Percentiles rank a stretch among this genome's conserved stretches.
Conservation (phyloP, 148 eudicot species). For the Amaranthus palmeri region DNA sequence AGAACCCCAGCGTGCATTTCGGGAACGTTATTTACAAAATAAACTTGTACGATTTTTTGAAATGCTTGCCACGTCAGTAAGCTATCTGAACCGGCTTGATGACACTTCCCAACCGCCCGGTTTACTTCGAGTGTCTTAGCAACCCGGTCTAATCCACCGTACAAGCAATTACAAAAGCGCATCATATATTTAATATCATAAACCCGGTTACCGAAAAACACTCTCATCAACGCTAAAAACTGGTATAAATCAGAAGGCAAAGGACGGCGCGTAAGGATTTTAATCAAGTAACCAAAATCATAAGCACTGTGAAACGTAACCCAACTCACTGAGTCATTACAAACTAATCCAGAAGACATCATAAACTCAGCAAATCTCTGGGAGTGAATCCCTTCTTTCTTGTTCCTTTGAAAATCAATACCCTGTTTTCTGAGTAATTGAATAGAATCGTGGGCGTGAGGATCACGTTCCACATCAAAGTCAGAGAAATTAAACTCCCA, state of each 20-base stretch:
- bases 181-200: slow-evolving; percentile 61
- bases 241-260: slow-evolving; percentile 36
- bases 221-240: slow-evolving; percentile 31
- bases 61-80: slow-evolving; percentile 66
- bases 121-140: slow-evolving; percentile 38
- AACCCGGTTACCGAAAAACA: slow-evolving; percentile 44
- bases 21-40: slow-evolving; percentile 36
- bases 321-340: slow-evolving; percentile 55
- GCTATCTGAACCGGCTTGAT: slow-evolving; percentile 80
- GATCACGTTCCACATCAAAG: slow-evolving; percentile 47
- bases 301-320: slow-evolving; percentile 77
- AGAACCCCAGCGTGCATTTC: slow-evolving; percentile 51
- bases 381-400: slow-evolving; percentile 40
- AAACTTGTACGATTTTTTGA: slow-evolving; percentile 47
- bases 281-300: slow-evolving; percentile 64
- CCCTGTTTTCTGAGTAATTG: slow-evolving; percentile 47
- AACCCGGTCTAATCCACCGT: slow-evolving; percentile 66
- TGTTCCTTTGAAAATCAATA: slow-evolving; percentile 44
- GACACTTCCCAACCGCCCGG: slow-evolving; percentile 68
- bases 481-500: slow-evolving; percentile 68
- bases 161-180: slow-evolving; percentile 51
- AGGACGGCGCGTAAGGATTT: slow-evolving; percentile 53
- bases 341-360: slow-evolving; percentile 62
- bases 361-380: slow-evolving; percentile 44
- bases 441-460: slow-evolving; percentile 51